These are phyloP conservation scores for Chlorella sp. DNA, from an alignment of 139 green algal genomes.

Conservation along the genomic window DNA sequence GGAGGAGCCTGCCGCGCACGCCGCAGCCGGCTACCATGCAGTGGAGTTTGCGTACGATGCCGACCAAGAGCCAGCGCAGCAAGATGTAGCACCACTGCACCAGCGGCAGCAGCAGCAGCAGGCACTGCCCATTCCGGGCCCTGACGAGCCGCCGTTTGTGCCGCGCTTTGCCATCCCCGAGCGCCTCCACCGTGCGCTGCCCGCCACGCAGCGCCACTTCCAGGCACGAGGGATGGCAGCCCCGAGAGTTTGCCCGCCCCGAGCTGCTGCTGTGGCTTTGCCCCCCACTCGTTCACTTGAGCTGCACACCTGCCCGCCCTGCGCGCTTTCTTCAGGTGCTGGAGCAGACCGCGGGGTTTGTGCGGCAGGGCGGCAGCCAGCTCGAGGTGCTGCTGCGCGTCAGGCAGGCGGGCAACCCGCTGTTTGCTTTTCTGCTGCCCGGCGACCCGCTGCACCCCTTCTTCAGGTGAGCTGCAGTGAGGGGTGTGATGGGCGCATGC, in stretches of 20 bases:
- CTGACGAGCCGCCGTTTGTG: conserved; percentile 2
- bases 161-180: conserved; percentile 24
- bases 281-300: too few species aligned
- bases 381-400: conserved; percentile 76
- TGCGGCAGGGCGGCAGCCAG: conserved; percentile 58
- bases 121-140: not conserved
- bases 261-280: too few species aligned
- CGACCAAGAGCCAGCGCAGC: not conserved
- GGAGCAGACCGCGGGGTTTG: conserved; percentile 71
- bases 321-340: conserved; percentile 54
- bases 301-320: too few species aligned
- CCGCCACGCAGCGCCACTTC: conserved; percentile 18
- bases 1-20: too few species aligned
- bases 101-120: not conserved
- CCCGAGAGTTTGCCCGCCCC: too few species aligned
- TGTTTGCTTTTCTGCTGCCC: conserved; percentile 63
- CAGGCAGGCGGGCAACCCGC: conserved; percentile 58
- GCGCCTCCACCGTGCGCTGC: conserved; percentile 16
- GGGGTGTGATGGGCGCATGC: too few species aligned
- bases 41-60: not conserved
- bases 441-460: conserved; percentile 48
- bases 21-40: not conserved
- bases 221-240: conserved; percentile 2
- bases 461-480: conserved; percentile 47
- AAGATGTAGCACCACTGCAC: too few species aligned